Evolutionary conservation across 2,329 filamentous ascomycete genomes (phyloP), one percentile per base, ranked within the genome.

Genomic region (Scedosporium minutisporum): DNA sequence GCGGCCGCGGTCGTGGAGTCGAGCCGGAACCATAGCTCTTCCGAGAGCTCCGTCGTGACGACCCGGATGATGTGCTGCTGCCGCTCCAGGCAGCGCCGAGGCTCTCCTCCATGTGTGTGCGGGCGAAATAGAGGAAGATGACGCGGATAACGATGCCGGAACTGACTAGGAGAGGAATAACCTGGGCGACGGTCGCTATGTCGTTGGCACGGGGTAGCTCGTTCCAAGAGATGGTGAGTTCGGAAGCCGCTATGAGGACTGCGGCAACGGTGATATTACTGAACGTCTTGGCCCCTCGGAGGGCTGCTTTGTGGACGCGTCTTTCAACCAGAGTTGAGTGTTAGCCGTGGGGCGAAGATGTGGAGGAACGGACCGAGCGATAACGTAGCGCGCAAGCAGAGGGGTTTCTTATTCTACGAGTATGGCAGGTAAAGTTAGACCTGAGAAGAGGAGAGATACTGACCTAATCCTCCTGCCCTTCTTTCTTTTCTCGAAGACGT

Each of bases 141-240:
- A 67, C 64, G 7, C 71, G 67, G 1, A 72, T 55, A 3, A 74
- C 60, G 29, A 73, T 62, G 2, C 71, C 73, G 2, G 68, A 41
- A 7, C 68, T 71, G 42, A 75, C 48, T 16, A 75, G 62, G 3
- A 75, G 67, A 0, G 74, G 73, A 2, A 75, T 65, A 3, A 70
- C 60, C 60, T 76, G 74, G 0, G 69, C 69, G 1, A 68, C 62
- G 0, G 71, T 68, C 16, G 67, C 66, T 10, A 75, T 63, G 6
- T 67, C 63, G 33, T 69, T 65, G 18, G 67, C 64, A 6, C 51
- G 63, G 3, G 67, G 38, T 10, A 75, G 64, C 14, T 67, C 51
- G 41, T 76, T 76, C 73, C 73, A 76, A 1, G 57, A 57, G 3
- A 76, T 66, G 3, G 72, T 65, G 5, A 75, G 67, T 60, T 76